These are phyloP conservation scores for Pyrrhoderma noxium DNA, from an alignment of 1,284 basidiomycete species.

Conservation along the genomic window DNA sequence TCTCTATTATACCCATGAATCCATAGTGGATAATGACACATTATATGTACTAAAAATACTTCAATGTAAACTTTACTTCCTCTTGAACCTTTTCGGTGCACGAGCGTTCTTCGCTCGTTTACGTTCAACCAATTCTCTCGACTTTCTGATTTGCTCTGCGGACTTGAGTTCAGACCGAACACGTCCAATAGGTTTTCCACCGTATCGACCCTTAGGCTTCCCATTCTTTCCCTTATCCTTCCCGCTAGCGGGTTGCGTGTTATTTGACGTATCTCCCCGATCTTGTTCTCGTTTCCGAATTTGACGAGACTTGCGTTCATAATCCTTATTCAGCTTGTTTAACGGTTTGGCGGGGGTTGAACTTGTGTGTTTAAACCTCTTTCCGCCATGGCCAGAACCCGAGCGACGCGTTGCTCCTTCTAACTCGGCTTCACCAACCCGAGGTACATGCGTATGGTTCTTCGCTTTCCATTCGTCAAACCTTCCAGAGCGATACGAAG, in stretches of 20 bases:
- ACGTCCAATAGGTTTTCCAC: constrained; percentile 50
- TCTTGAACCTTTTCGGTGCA: constrained; percentile 45
- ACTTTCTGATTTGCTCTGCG: constrained; percentile 77
- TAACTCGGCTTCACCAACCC: constrained; percentile 73
- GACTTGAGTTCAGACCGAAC: constrained; percentile 79
- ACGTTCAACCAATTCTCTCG: constrained; percentile 54
- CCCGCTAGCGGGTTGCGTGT: constrained; percentile 17
- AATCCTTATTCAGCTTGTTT: constrained; percentile 59
- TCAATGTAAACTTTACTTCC: constrained; percentile 26
- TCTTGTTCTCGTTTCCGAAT: constrained; percentile 45
- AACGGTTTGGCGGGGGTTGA: constrained; percentile 58
- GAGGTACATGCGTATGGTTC: constrained; percentile 63
- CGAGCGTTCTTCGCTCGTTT: constrained; percentile 72
- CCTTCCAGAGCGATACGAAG: constrained; percentile 86
- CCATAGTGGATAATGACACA: neutral
- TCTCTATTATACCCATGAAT: neutral
- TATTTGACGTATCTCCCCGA: constrained; percentile 21
- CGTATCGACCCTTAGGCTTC: constrained; percentile 36
- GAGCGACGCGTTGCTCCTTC: constrained; percentile 30
- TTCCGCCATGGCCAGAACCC: constrained; percentile 35
- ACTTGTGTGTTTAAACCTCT: constrained; percentile 64
- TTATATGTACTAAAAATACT: constrained; percentile 8
- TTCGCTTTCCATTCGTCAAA: constrained; percentile 95
- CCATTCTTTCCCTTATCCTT: constrained; percentile 26
- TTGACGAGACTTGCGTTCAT: constrained; percentile 63